Base-by-base conservation (phyloP, 192 early-diverging fungal genomes). In the Glomus cerebriforme region DNA sequence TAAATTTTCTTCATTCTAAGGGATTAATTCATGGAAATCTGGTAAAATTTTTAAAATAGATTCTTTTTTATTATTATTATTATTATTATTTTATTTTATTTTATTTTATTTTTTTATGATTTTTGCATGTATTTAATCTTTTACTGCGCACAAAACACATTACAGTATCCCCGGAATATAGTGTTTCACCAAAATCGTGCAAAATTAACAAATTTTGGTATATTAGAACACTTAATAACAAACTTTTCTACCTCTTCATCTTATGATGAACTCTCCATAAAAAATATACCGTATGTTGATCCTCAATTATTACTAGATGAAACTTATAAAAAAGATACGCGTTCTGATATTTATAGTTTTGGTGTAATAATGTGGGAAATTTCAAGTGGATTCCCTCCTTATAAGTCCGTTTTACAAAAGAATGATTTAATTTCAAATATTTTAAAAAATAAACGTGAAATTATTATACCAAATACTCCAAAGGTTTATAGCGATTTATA, bases 301-400 rank as follows among this genome's bases (percentile, higher is more conserved):
- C 62, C 62, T 12, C 62, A 64, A 64, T 17, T 64, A 17, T 64
- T 64, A 64, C 4, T 17, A 1, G 62, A 31, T 64, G 12, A 32
- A 27, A 29, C 29, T 31, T 31, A 64, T 31, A 31, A 29, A 64
- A 54, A 54, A 54, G 17, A 54, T 4, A 5, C 49, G 15, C 49
- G 49, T 54, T 64, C 62, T 64, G 62, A 64, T 29, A 64, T 64
- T 31, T 64, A 64, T 64, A 31, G 62, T 64, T 64, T 64, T 4
- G 62, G 62, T 1, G 13, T 64, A 4, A 27, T 64, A 64, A 15
- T 64, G 24, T 64, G 62, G 62, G 62, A 64, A 64, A 27, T 64
- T 12, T 64, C 62, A 10, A 31, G 62, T 29, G 62, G 62, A 31
- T 10, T 8, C 3, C 4, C 62, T 15, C 62, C 62, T 27, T 64